Base-by-base conservation (phyloP, 2,329 filamentous ascomycete species). In the Parastagonospora avenae region DNA sequence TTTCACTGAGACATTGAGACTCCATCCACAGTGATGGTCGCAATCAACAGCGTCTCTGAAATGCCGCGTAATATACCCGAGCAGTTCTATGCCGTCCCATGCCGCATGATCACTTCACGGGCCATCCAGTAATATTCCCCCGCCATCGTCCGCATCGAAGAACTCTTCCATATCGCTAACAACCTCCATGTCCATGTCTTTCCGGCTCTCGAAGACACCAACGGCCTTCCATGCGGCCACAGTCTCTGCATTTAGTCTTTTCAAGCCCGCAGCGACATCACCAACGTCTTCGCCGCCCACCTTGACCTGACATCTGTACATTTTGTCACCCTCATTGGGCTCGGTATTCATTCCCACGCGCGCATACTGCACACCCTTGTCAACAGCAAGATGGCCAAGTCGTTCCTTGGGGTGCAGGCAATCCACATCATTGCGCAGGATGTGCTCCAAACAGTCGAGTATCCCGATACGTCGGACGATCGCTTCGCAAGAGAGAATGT, bases 331-430 rank as follows among this genome's bases (percentile, higher is more conserved):
- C 8, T 19, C 46, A 28, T 27, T 50, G 16, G 6, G 14, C 10
- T 54, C 52, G 4, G 44, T 51, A 0, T 55, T 64, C 24, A 63
- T 60, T n/a, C 41, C 40, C 38, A 60, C 39, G 10, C 43, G 64
- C 16, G 63, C 66, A 67, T 91, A 92, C 30, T 74, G 68, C 0
- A 91, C 81, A 27, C 67, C 79, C 48, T 80, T 73, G 48, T 59
- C 71, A 3, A 76, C 79, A 0, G 85, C 85, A 29, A 88, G 59
- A 38, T 80, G 74, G 0, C 88, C 86, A 8, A 95, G 73, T 50
- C 85, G 79, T 67, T 91, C 86, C 71, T 91, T 92, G 8, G 84
- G 84, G 66, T 85, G 82, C 42, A 80, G 76, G 60, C 91, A 94
- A 27, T 66, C 63, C 4, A 66, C 63, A 1, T 44, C 64, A 1